Base-by-base conservation (phyloP, 2,329 filamentous ascomycete species). In the Cladosporium oxysporum region DNA sequence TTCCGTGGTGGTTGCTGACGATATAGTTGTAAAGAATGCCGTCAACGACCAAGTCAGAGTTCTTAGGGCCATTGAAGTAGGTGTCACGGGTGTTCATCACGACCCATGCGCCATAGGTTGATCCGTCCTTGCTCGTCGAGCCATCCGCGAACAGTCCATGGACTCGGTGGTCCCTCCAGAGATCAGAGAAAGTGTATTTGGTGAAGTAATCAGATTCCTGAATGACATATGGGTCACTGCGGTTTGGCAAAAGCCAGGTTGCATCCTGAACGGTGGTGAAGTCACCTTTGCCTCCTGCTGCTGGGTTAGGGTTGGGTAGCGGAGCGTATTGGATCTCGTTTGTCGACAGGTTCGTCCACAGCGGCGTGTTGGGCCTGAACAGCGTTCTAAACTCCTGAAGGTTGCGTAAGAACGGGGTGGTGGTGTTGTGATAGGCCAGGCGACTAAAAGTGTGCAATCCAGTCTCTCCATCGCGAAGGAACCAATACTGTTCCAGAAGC, bases 11-110 rank as follows among this genome's bases (percentile, higher is more conserved):
- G 66, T 88, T 89, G 0, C 84, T 87, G 6, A 84, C 82, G 47
- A 85, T 83, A 71, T 89, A 90, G 71, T 90, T 88, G 73, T 89
- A 89, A 0, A 89, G 81, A 57, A 89, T 88, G 0, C 87, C 87
- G 69, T 89, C 87, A 0, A 89, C 87, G 0, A 83, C 83, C 6
- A 90, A 76, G 70, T 89, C 88, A 0, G 86, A 88, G 73, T 89
- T 86, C 2, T 86, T 76, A 0, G 87, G 87, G 0, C 87, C 87
- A 10, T 84, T 85, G 71, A 84, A 88, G 69, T 88, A 88, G 0
- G 85, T 87, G 61, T 89, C 87, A 69, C 83, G 84, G 0, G 84
- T 88, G 71, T 88, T 88, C 83, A 87, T 86, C 0, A 89, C 85
- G 16, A 89, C 76, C 87, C 86, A 89, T 1, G 85, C 84, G 1